Base-by-base conservation (phyloP, 2,329 filamentous ascomycete species). In the Stenocarpella maydis region DNA sequence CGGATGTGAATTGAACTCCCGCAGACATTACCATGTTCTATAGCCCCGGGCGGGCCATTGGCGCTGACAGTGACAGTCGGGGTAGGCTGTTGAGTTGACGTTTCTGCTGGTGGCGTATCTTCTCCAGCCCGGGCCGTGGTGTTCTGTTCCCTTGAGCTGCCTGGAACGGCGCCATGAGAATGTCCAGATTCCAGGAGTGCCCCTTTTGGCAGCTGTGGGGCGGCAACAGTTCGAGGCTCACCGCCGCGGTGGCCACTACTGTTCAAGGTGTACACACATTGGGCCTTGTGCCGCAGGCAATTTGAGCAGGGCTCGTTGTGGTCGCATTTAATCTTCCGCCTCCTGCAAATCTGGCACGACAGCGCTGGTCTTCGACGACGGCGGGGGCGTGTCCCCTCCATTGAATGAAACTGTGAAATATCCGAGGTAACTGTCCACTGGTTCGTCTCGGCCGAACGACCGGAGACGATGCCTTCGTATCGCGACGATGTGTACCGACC, bases 201-300 rank as follows among this genome's bases (percentile, higher is more conserved):
- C 28, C 9, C 15, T 17, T n/a, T 21, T 9, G 53, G 34, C n/a
- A 14, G 4, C 10, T 21, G n/a, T 15, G 24, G 1, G n/a, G 10
- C 0, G 14, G 8, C 10, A 34, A 43, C 15, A 24, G 9, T 10
- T 45, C 17, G 41, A 26, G 24, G 12, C 3, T 9, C 15, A 10
- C 37, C 19, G 3, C 14, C 17, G 8, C 12, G 21, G 15, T 19
- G 21, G 17, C 19, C 10, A 28, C 34, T 15, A 4, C 10, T n/a
- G 31, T 63, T 49, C 12, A 4, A 9, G 2, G 41, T 63, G 43
- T 47, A 63, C 26, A 98, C 91, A 79, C 96, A 98, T 76, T 96
- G 93, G 70, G 98, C 87, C 83, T 98, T 98, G 72, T 98, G 85
- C 58, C 95, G 90, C 72, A 94, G 91, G 79, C 95, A 98, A 41